Base-by-base conservation (phyloP, 805 yeast genomes). In the Pichia occidentalis region DNA sequence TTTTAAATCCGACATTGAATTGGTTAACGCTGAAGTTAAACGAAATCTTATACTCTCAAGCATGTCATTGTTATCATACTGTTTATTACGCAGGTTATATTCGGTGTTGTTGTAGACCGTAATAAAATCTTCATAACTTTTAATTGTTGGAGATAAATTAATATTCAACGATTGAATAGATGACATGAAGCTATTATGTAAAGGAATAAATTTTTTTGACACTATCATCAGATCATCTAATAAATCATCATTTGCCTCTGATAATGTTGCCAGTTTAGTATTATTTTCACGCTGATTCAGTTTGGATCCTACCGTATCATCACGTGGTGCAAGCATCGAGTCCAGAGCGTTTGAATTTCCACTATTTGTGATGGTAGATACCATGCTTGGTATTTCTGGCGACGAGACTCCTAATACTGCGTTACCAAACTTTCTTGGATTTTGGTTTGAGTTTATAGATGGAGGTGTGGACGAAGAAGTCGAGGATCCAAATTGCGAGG, bases 1-100 rank as follows among this genome's bases (percentile, higher is more conserved):
- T 21, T 47, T 49, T 30, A 57, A 29, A 20, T 56, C 56, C 3
- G 36, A 20, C 51, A 54, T 49, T 5, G 50, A 40, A 16, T 50
- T 50, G 12, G 44, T 24, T 27, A 53, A 29, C 2, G 49, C 34
- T n/a, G 46, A 17, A 5, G 43, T 29, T 12, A 54, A 44, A 34
- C 51, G 51, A 4, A 36, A 20, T 23, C 35, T 42, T 14, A 47
- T 29, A 20, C 36, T 33, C 13, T 44, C 48, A 6, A 37, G 38
- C 7, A 46, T 30, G 19, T 40, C 37, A 11, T 40, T 43, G 12
- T 31, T 38, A 24, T 43, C 47, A 5, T 42, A 42, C 22, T 44
- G 46, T n/a, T 32, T n/a, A n/a, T n/a, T n/a, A n/a, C n/a, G 22
- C 16, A 42, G 24, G 13, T 48, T 43, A 25, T 43, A 47, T 30